phyloP scores from a whole-genome alignment of 441 rosid genomes.

The Populus hybrid region DNA sequence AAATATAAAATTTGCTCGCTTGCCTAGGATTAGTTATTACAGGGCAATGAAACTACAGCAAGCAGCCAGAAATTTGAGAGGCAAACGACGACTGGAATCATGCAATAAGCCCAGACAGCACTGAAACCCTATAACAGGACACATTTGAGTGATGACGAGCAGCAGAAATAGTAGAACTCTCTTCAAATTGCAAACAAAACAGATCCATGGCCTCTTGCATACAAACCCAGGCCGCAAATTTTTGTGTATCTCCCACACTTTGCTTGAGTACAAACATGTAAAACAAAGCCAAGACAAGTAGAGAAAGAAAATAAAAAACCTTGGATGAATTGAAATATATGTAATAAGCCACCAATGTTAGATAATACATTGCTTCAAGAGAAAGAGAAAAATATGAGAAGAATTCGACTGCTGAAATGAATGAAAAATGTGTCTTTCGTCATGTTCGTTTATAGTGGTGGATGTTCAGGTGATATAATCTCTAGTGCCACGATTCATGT shows the following conservation, averaged over 20 bases:
- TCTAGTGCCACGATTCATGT: neutral
- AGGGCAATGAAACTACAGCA: neutral
- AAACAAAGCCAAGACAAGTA: too few relatives aligned
- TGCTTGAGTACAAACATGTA: neutral
- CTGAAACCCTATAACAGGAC: slow-evolving; percentile 4
- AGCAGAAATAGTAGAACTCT: neutral
- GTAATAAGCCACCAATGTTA: slow-evolving; percentile 27
- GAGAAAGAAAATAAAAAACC: slow-evolving; percentile 22
- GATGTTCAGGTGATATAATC: neutral
- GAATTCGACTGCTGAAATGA: neutral
- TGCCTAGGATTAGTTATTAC: neutral
- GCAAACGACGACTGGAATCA: neutral
- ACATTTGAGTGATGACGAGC: slow-evolving; percentile 4
- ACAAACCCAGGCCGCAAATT: slow-evolving; percentile 10
- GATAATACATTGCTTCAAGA: slow-evolving; percentile 24
- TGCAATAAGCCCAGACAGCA: neutral
- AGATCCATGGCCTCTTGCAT: slow-evolving; percentile 5
- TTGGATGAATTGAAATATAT: slow-evolving; percentile 23
- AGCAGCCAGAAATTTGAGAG: neutral
- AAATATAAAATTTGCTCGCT: neutral
- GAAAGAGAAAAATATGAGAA: neutral
- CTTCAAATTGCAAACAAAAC: slow-evolving; percentile 13
- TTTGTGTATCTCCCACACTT: slow-evolving; percentile 8
- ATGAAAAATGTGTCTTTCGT: neutral
- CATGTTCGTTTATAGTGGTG: neutral